Evolutionary conservation across 1,284 basidiomycete species (phyloP).

Genomic region (Heterobasidion irregulare): DNA sequence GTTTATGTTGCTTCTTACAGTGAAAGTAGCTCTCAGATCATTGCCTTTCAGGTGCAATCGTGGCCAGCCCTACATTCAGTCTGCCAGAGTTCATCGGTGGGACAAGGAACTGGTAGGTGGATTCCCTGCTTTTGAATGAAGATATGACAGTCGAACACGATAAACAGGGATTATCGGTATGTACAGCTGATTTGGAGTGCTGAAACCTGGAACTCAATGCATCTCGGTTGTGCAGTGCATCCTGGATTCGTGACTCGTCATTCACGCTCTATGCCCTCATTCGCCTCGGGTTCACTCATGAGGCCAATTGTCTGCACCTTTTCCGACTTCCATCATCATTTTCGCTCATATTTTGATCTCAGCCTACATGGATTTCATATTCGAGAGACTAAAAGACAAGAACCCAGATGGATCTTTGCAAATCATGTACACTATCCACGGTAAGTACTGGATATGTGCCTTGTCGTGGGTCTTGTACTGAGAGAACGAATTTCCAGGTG

Average conservation of each 20-base stretch:
- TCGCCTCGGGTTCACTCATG: constrained; percentile 83
- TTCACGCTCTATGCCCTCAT: constrained; percentile 91
- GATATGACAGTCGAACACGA: background rate
- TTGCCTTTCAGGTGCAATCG: constrained; percentile 58
- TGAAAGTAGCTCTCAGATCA: background rate
- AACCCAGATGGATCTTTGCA: constrained; percentile 86
- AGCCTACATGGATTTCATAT: constrained; percentile 89
- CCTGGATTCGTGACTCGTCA: constrained; percentile 86
- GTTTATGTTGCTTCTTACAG: background rate
- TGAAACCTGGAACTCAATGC: background rate
- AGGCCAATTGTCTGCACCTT: constrained; percentile 61
- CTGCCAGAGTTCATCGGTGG: constrained; percentile 88
- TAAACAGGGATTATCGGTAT: constrained; percentile 61
- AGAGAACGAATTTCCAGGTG: constrained; percentile 27
- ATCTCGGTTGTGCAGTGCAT: constrained; percentile 36
- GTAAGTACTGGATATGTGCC: constrained; percentile 23
- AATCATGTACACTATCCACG: constrained; percentile 87
- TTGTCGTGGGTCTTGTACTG: background rate
- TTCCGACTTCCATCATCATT: background rate
- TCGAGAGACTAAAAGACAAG: constrained; percentile 70
- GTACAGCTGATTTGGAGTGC: background rate
- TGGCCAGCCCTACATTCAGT: constrained; percentile 90
- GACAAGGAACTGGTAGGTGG: constrained; percentile 68
- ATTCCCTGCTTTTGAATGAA: background rate
- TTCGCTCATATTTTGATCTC: constrained; percentile 10